phyloP scores from a whole-genome alignment of 768 basidiomycete genomes.

The Mrakia hoshinonis region DNA sequence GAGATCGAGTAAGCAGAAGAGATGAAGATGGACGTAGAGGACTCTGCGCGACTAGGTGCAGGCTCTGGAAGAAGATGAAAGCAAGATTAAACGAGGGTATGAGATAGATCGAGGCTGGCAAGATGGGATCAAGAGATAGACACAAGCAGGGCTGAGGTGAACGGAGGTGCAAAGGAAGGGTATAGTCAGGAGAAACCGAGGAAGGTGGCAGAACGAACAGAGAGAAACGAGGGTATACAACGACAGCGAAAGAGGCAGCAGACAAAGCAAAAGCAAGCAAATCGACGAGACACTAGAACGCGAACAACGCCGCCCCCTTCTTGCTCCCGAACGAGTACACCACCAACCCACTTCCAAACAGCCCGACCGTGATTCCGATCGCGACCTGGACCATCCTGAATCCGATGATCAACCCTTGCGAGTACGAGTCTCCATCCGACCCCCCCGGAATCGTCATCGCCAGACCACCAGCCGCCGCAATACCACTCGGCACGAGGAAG shows the following conservation, averaged over 20 bases:
- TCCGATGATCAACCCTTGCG: conserved; percentile 70
- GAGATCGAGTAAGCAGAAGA: no score
- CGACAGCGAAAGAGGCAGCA: no score
- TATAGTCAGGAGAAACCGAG: no score
- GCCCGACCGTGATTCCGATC: conserved; percentile 78
- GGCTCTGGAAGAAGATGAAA: no score
- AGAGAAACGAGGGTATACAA: no score
- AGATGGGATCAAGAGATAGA: not conserved
- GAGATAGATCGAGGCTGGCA: no score
- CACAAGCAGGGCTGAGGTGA: not conserved
- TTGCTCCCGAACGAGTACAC: conserved; percentile 77
- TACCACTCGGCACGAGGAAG: conserved; percentile 50
- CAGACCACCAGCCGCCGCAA: conserved; percentile 78
- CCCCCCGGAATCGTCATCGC: conserved; percentile 42
- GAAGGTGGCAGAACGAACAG: no score
- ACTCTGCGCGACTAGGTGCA: no score
- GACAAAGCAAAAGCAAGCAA: not conserved
- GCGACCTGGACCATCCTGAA: conserved; percentile 79
- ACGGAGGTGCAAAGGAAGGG: not conserved
- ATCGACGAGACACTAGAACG: not conserved
- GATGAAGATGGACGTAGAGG: no score
- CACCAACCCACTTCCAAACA: conserved; percentile 78
- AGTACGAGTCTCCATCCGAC: conserved; percentile 41
- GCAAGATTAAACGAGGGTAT: not conserved
- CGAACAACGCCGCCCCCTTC: conserved; percentile 78